Evolutionary conservation across 352 stramenopile genomes (phyloP).

Genomic region (Globisporangium abappressorium): DNA sequence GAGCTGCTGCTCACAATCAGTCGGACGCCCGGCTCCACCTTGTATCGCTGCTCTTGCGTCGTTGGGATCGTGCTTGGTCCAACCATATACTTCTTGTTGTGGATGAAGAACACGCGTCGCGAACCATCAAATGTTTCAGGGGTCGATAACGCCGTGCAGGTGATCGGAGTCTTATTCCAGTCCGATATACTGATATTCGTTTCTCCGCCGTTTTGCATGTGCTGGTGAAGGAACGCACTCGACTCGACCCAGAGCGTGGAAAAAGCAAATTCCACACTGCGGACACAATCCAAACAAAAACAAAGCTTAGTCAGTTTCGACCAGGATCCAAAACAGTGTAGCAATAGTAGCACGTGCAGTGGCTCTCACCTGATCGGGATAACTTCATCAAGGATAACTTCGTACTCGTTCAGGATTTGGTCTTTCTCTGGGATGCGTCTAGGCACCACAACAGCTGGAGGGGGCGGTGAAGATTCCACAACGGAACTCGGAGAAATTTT

Average conservation of each 20-base stretch:
- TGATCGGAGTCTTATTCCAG: slow-evolving; percentile 43
- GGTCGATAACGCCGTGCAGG: slow-evolving; percentile 54
- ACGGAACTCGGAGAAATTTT: neutral
- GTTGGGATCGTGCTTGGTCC: slow-evolving; percentile 78
- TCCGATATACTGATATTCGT: slow-evolving; percentile 54
- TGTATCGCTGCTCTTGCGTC: slow-evolving; percentile 64
- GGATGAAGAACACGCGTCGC: slow-evolving; percentile 54
- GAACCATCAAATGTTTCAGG: slow-evolving; percentile 62
- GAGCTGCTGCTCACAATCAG: slow-evolving; percentile 78
- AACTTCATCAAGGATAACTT: slow-evolving; percentile 71
- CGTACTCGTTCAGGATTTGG: slow-evolving; percentile 57
- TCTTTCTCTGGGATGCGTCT: slow-evolving; percentile 41
- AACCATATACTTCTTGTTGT: slow-evolving; percentile 91
- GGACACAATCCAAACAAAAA: neutral
- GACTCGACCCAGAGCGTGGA: slow-evolving; percentile 65
- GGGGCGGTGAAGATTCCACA: slow-evolving; percentile 13
- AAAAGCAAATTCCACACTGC: slow-evolving; percentile 63
- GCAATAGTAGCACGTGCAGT: neutral
- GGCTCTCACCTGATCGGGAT: slow-evolving; percentile 58
- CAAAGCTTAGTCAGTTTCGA: neutral
- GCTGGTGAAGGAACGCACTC: slow-evolving; percentile 34
- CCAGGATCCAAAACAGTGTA: neutral
- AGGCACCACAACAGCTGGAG: neutral
- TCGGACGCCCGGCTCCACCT: slow-evolving; percentile 34
- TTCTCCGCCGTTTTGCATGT: slow-evolving; percentile 48